Evolutionary conservation across 805 yeast genomes (phyloP).

Genomic region (Candida yuanshanica): DNA sequence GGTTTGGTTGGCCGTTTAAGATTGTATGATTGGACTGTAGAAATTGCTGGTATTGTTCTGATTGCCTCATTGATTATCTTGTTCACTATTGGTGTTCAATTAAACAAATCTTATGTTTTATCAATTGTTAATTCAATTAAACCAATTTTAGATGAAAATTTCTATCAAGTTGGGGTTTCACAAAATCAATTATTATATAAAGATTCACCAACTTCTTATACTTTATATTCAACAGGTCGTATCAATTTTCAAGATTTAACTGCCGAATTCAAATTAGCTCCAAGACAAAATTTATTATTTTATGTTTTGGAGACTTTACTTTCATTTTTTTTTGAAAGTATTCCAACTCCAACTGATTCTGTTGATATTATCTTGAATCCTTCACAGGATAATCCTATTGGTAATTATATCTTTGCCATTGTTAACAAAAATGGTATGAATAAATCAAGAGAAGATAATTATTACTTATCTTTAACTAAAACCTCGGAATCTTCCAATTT

Average conservation of each 20-base stretch:
- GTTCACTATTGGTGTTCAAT: conserved; percentile 52
- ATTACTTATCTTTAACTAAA: conserved; percentile 78
- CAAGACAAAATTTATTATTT: conserved; percentile 76
- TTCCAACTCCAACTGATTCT: conserved; percentile 51
- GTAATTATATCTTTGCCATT: conserved; percentile 71
- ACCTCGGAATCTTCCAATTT: conserved; percentile 67
- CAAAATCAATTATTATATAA: conserved; percentile 41
- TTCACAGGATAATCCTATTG: conserved; percentile 29
- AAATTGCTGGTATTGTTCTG: conserved; percentile 48
- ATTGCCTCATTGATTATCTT: conserved; percentile 43
- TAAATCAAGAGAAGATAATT: conserved; percentile 65
- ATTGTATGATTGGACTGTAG: conserved; percentile 74
- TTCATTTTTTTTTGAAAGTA: conserved; percentile 50
- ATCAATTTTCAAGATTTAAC: conserved; percentile 60
- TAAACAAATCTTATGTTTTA: conserved; percentile 53
- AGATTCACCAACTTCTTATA: conserved; percentile 54
- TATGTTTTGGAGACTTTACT: conserved; percentile 59
- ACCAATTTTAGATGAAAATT: conserved; percentile 57
- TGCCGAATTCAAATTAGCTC: conserved; percentile 56
- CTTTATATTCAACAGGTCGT: conserved; percentile 86
- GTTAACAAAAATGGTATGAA: conserved; percentile 84
- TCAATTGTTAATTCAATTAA: conserved; percentile 45
- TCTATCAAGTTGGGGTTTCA: conserved; percentile 69
- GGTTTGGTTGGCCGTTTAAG: conserved; percentile 52
- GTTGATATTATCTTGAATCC: conserved; percentile 59